phyloP scores from a whole-genome alignment of 495 filamentous ascomycete species.

The Xylaria flabelliformis region DNA sequence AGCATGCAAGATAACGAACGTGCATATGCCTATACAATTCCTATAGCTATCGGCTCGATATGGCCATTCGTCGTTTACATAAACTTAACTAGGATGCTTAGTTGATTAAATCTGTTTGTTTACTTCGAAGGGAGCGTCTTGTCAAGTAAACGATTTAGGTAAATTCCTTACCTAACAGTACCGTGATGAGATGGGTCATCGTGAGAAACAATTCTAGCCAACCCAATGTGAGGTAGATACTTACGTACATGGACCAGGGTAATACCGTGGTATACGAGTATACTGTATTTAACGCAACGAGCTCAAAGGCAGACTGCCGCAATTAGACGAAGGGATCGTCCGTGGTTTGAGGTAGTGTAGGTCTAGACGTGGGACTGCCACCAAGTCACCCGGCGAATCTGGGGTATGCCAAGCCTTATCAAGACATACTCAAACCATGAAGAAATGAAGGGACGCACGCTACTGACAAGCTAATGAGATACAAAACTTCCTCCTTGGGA shows the following conservation, averaged over 20 bases:
- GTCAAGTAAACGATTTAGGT: not conserved
- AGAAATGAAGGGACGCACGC: constrained; percentile 25
- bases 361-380: constrained; percentile 5
- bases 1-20: constrained; percentile 3
- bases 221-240: not conserved
- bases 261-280: not conserved
- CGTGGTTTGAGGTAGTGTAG: constrained; percentile 1
- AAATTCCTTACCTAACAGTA: not conserved
- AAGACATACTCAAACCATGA: constrained; percentile 24
- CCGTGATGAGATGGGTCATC: not conserved
- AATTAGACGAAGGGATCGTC: constrained; percentile 4
- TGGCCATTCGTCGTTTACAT: not conserved
- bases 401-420: constrained; percentile 25
- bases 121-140: not conserved
- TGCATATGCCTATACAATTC: constrained; percentile 1
- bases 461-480: constrained; percentile 1
- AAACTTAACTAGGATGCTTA: not conserved
- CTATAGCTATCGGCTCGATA: constrained; percentile 1
- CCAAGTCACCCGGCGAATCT: constrained; percentile 5
- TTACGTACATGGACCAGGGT: not conserved
- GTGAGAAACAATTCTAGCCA: not conserved
- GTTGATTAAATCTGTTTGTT: not conserved
- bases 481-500: constrained; percentile 3
- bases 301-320: not conserved
- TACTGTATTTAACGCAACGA: constrained; percentile 5